Evolutionary conservation across 2,329 filamentous ascomycete species (phyloP), one percentile per base, ranked within the genome.

Genomic region (Parasarocladium wereldwijsianum): DNA sequence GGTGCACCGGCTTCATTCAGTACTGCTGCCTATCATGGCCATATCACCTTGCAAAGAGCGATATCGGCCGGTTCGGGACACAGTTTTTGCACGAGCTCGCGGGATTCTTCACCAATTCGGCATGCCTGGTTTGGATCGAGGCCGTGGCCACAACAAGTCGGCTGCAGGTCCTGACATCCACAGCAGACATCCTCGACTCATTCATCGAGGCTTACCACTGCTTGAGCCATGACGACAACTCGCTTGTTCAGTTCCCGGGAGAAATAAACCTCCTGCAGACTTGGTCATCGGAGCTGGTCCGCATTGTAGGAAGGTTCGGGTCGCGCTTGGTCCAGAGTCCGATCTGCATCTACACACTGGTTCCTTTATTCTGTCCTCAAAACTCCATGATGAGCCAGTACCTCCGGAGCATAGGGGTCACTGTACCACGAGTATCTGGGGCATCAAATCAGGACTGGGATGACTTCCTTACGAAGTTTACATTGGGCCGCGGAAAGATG

Each of bases 281-380:
- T 8, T 26, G 24, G 24, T 8, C 24, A 8, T 10, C 8, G 24
- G 24, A 26, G 9, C 24, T 26, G 8, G 24, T 26, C 8, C 24
- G 24, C 24, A 26, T 26, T 13, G 24, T 26, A 9, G 24, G 24
- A 8, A 26, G 14, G 24, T 26, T 26, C 13, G 24, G 24, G 8
- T 8, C 8, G 13, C 13, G 13, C 13, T 13, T 26, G 8, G 8
- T 14, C 14, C 24, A 14, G 9, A 8, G 14, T 26, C 24, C 24
- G 13, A 9, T 8, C 13, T 9, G 9, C 24, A 26, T 26, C 14
- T 26, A 26, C 24, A 26, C 24, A 8, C 13, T 26, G 24, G 13
- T 26, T 8, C 24, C 24, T 8, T 14, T 14, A 13, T 14, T 26
- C 8, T 26, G 24, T 26, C 24, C 24, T 26, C 24, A 8, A 8